Evolutionary conservation across 495 filamentous ascomycete species (phyloP).

Genomic region (Hypoxylon subgilvum): DNA sequence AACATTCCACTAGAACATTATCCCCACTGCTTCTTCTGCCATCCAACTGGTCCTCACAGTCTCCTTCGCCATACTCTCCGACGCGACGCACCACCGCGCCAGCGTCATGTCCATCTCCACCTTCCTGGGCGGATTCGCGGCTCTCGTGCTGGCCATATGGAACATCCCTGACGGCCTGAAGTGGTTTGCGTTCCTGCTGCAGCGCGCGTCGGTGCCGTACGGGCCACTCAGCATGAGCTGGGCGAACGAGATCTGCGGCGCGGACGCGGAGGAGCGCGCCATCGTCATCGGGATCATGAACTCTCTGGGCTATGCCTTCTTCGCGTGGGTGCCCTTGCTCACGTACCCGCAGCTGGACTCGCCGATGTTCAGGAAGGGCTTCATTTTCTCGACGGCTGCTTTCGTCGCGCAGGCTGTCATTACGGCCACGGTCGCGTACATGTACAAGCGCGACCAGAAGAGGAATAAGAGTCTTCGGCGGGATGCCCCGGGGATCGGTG

Average conservation of each 20-base stretch:
- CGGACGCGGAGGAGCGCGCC: slow-evolving; percentile 57
- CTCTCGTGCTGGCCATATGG: slow-evolving; percentile 57
- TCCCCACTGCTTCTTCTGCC: slow-evolving; percentile 50
- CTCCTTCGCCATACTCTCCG: slow-evolving; percentile 52
- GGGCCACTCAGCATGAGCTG: slow-evolving; percentile 51
- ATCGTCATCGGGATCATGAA: slow-evolving; percentile 60
- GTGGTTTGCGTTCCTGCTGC: slow-evolving; percentile 56
- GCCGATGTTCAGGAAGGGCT: slow-evolving; percentile 48
- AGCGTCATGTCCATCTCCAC: slow-evolving; percentile 54
- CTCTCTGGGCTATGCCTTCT: slow-evolving; percentile 57
- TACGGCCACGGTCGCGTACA: slow-evolving; percentile 33
- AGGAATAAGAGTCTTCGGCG: slow-evolving; percentile 10
- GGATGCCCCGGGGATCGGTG: slow-evolving; percentile 6
- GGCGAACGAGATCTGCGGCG: slow-evolving; percentile 57
- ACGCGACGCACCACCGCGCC: slow-evolving; percentile 52
- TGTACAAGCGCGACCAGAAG: slow-evolving; percentile 37
- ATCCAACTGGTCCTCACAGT: slow-evolving; percentile 50
- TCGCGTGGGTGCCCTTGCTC: slow-evolving; percentile 51
- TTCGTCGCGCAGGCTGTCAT: slow-evolving; percentile 40
- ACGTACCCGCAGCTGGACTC: slow-evolving; percentile 52
- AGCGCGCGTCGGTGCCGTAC: slow-evolving; percentile 32
- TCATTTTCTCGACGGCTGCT: slow-evolving; percentile 36
- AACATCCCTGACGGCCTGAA: slow-evolving; percentile 55
- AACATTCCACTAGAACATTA: slow-evolving; percentile 42
- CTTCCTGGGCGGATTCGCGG: slow-evolving; percentile 48